These are phyloP conservation scores for Oemleria cerasiformis DNA, from an alignment of 306 rosid species.

Conservation along the genomic window DNA sequence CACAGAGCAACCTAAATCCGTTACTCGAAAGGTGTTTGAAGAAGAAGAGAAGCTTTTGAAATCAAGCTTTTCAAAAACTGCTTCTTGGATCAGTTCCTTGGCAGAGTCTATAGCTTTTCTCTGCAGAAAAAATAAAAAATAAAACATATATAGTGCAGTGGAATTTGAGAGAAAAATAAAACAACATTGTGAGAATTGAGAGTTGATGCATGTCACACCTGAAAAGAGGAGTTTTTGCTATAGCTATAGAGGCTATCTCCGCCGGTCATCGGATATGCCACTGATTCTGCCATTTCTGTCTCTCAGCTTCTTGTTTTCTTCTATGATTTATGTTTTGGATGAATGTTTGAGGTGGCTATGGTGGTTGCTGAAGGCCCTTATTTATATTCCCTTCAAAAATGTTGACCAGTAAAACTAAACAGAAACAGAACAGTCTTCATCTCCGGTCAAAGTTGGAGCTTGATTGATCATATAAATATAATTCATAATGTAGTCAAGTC, in stretches of 20 bases:
- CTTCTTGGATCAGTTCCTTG: slow-evolving; percentile 23
- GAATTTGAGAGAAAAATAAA: background rate
- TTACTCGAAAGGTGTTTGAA: slow-evolving; percentile 22
- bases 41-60: background rate
- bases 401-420: background rate
- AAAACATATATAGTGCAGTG: too few species aligned
- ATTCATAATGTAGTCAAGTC: too few species aligned
- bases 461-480: too few species aligned
- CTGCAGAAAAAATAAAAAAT: background rate
- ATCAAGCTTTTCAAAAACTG: slow-evolving; percentile 25
- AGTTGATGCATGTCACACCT: background rate
- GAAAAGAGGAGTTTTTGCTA: slow-evolving; percentile 18
- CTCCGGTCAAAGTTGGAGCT: too few species aligned
- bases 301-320: background rate
- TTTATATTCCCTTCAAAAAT: background rate
- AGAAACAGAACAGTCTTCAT: background rate
- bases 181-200: background rate
- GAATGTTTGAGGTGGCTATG: background rate
- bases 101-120: slow-evolving; percentile 9
- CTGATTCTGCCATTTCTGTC: slow-evolving; percentile 21
- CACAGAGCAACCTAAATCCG: slow-evolving; percentile 39
- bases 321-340: background rate
- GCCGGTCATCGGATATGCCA: slow-evolving; percentile 7
- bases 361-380: background rate
- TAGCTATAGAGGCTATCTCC: slow-evolving; percentile 15